Conservation (phyloP, 202 grass and related monocot genomes). For the Carex sylvatica region DNA sequence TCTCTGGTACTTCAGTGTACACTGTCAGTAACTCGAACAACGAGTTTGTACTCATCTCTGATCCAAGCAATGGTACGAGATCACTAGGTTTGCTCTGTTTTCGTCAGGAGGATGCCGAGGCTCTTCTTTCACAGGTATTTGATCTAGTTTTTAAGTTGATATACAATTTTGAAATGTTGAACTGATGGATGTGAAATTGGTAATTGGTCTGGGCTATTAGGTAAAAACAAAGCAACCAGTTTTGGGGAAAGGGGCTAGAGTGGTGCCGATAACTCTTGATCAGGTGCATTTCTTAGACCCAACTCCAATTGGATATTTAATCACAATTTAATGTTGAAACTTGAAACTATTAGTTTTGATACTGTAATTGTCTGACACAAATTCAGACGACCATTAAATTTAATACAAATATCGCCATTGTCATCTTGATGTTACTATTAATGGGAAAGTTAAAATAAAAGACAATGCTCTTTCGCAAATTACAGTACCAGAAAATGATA, state of each 20-base stretch:
- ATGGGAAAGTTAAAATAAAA: background rate
- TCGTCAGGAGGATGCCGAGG: constrained; percentile 69
- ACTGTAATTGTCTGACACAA: background rate
- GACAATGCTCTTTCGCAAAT: background rate
- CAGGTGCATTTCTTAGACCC: constrained; percentile 46
- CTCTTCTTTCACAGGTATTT: constrained; percentile 65
- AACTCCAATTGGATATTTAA: background rate
- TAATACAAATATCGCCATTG: background rate
- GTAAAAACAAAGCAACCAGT: constrained; percentile 64
- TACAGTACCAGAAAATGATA: background rate
- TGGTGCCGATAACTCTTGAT: constrained; percentile 91
- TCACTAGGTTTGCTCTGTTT: constrained; percentile 84
- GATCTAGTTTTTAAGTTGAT: background rate
- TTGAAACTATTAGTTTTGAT: background rate
- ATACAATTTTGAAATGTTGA: background rate
- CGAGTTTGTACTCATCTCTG: constrained; percentile 83
- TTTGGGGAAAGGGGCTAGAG: constrained; percentile 77
- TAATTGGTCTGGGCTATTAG: constrained; percentile 33
- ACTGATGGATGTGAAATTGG: background rate
- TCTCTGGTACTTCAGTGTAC: constrained; percentile 51
- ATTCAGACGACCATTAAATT: background rate
- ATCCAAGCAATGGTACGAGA: constrained; percentile 59
- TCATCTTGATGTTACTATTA: background rate
- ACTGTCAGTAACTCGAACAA: constrained; percentile 76
- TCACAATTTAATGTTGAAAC: background rate